Conservation (phyloP, 257 asterid species). For the Capsicum rhomboideum region DNA sequence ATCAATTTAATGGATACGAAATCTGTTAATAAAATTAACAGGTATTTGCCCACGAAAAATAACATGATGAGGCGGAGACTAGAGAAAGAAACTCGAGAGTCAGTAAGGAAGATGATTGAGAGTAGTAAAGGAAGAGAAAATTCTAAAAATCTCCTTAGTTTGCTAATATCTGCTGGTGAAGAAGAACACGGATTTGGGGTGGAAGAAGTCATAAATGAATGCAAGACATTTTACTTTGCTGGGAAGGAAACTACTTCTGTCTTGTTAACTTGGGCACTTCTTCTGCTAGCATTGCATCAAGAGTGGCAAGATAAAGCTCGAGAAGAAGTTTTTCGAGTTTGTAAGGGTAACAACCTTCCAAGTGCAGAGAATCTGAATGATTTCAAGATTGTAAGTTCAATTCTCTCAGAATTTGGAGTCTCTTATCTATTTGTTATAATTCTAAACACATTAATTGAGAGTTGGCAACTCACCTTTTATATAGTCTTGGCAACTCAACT, state of each 20-base stretch:
- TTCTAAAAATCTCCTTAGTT: conserved; percentile 13
- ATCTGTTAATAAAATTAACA: neutral
- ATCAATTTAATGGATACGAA: neutral
- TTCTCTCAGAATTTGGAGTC: neutral
- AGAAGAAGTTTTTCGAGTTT: conserved; percentile 33
- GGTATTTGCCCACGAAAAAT: conserved; percentile 32
- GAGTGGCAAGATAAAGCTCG: conserved; percentile 67
- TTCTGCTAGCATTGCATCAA: conserved; percentile 57
- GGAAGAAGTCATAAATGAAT: conserved; percentile 55
- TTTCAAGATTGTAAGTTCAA: conserved; percentile 20
- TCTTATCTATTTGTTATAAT: neutral
- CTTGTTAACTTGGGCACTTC: conserved; percentile 55
- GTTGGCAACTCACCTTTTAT: neutral
- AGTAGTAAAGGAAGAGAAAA: conserved; percentile 11
- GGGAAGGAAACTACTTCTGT: conserved; percentile 73
- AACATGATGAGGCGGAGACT: conserved; percentile 25
- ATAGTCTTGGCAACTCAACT: neutral
- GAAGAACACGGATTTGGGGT: conserved; percentile 33
- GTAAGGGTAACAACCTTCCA: conserved; percentile 18
- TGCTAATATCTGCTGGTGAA: conserved; percentile 29
- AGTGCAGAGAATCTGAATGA: conserved; percentile 22
- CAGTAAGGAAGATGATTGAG: conserved; percentile 20
- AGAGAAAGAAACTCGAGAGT: conserved; percentile 35
- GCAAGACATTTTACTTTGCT: conserved; percentile 78
- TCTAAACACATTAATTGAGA: neutral